Evolutionary conservation across 257 asterid species (phyloP).

Genomic region (Voacanga thouarsii): DNA sequence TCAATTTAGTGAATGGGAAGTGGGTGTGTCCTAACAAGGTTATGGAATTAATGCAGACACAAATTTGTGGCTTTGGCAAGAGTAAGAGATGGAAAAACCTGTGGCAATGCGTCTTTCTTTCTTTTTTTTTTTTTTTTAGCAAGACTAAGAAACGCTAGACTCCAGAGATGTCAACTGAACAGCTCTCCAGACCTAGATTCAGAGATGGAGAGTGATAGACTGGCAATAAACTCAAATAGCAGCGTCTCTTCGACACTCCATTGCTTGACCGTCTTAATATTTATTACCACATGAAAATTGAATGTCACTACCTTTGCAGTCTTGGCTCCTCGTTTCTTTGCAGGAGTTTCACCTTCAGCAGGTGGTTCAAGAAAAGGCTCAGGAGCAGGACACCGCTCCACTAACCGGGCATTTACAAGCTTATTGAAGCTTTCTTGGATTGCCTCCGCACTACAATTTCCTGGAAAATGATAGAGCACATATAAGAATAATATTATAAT

Average conservation of each 20-base stretch:
- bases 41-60: too few relatives aligned
- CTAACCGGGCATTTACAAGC: slow-evolving; percentile 62
- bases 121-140: too few relatives aligned
- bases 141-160: background rate
- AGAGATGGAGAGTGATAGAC: background rate
- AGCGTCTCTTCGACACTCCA: background rate
- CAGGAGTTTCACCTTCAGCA: slow-evolving; percentile 45
- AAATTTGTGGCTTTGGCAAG: too few relatives aligned
- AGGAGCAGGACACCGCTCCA: slow-evolving; percentile 92
- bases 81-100: too few relatives aligned
- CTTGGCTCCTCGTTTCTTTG: slow-evolving; percentile 48
- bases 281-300: background rate
- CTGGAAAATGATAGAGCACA: slow-evolving; percentile 37
- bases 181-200: background rate
- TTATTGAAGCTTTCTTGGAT: slow-evolving; percentile 47
- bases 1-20: too few relatives aligned
- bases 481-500: background rate
- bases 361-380: slow-evolving; percentile 67
- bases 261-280: background rate
- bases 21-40: too few relatives aligned
- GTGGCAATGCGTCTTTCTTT: too few relatives aligned
- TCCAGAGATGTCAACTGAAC: background rate
- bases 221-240: background rate
- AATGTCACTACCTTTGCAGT: slow-evolving; percentile 47
- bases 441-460: slow-evolving; percentile 35